Base-by-base conservation (phyloP, 1,284 basidiomycete genomes). In the Sporisorium iseilematis-ciliati region DNA sequence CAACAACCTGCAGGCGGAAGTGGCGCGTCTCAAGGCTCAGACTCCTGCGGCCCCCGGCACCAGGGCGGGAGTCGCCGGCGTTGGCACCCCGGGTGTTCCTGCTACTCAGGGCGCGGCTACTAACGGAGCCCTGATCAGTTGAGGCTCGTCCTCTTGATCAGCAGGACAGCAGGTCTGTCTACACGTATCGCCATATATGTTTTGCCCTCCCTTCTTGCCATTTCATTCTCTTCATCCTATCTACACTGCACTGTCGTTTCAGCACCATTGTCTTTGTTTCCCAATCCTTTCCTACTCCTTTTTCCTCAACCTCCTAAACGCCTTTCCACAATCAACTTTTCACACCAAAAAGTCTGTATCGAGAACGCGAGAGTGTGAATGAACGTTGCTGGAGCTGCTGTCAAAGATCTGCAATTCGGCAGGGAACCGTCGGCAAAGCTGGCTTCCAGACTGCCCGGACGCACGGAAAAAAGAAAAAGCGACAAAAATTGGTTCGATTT, bases 11-110 rank as follows among this genome's bases (percentile, higher is more conserved):
- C 25, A 26, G 26, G 5, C n/a, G n/a, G 56, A 57, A 41, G 56
- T 57, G 10, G 38, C 42, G 26, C 45, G 45, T 23, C 56, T 57
- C 46, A 57, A 50, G 56, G 38, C 33, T n/a, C 25, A 49, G 20
- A 21, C 31, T 35, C 35, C n/a, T n/a, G n/a, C n/a, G n/a, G n/a
- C n/a, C n/a, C n/a, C 56, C 23, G 41, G 35, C 4, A 20, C 45
- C 23, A 31, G 35, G 5, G 20, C 45, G 26, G 38, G 40, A 25
- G 46, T 35, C 10, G 38, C 46, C 21, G 23, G 26, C 23, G n/a
- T 25, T 38, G 43, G 20, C 20, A 6, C 4, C 1, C 42, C 21
- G 25, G 54, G 46, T 11, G 38, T 16, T 7, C 20, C 56, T 8
- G 40, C 40, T 20, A 21, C n/a, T 26, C 11, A 7, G 10, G 52